Base-by-base conservation (phyloP, 495 filamentous ascomycete genomes). In the Penicillium paxilli region DNA sequence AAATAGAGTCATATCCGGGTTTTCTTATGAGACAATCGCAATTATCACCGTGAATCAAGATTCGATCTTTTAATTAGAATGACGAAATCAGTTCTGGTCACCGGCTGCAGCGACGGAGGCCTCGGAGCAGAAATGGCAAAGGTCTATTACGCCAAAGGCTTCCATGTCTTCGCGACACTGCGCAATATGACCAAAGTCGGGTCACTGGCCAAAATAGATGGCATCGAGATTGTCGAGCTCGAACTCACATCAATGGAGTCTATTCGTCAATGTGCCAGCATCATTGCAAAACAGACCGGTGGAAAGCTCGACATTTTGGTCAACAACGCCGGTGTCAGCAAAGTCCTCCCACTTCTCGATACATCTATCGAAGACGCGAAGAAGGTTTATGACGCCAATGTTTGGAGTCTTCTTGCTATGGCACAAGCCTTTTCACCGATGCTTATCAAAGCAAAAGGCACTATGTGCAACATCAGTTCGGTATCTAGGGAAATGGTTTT, bases 311-410 rank as follows among this genome's bases (percentile, higher is more conserved):
- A 42, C 23, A 22, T 42, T 11, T n/a, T 42, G 40, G 40, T 42
- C 2, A 42, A 42, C 20, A 42, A 42, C 10, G 17, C 40, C 3
- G 40, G 40, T 1, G 40, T 38, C 14, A 38, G 17, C 35, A 16
- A 3, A 1, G 17, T 38, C 7, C 28, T 44, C 24, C 64, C 84
- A 0, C 67, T 76, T 5, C 69, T 81, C 4, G 83, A 87, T 60
- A 64, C 77, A 20, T 63, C 71, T 32, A 57, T 86, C 1, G 67
- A 75, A 5, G 72, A 76, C 30, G 80, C 80, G 0, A 81, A 79
- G 59, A 59, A 70, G 44, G 75, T 83, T 0, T 87, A 81, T 49
- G 83, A 87, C 51, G 77, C 79, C 26, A 87, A 87, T 61, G 78
- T 87, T 21, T 86, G 82, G 64, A 76, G 77, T 32, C 65, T 79